Conservation (phyloP, 2,329 filamentous ascomycete species). For the Epichloe amarillans region DNA sequence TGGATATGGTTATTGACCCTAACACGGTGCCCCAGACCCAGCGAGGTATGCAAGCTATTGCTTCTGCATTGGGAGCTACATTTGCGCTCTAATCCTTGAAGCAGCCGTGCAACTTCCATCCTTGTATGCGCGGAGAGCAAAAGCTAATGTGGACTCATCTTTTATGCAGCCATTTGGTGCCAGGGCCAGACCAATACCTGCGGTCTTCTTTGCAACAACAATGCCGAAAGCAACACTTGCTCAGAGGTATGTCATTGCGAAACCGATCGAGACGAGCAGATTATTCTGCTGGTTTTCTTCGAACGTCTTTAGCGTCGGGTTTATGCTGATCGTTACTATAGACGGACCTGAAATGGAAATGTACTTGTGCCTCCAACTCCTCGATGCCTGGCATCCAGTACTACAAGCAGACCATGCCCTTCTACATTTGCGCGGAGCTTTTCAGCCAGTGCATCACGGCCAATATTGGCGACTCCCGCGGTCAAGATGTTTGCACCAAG, state of each 20-base stretch:
- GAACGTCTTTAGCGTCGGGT: slow-evolving; percentile 2
- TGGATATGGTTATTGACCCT: slow-evolving; percentile 29
- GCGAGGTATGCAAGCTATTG: slow-evolving; percentile 24
- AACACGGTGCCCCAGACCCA: slow-evolving; percentile 17
- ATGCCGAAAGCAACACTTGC: slow-evolving; percentile 30
- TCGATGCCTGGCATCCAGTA: slow-evolving; percentile 37
- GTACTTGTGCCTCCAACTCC: slow-evolving; percentile 34
- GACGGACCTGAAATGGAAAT: slow-evolving; percentile 32
- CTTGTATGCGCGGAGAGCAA: neutral
- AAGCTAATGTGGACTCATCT: slow-evolving; percentile 3
- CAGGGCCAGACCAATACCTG: slow-evolving; percentile 37
- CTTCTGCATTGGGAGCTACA: neutral
- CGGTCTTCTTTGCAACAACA: slow-evolving; percentile 29
- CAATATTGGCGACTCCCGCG: slow-evolving; percentile 27
- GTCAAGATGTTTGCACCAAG: slow-evolving; percentile 34
- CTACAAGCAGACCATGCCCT: slow-evolving; percentile 39
- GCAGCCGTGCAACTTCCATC: neutral
- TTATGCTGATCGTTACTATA: slow-evolving; percentile 3
- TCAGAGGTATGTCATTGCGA: slow-evolving; percentile 25
- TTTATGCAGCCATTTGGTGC: slow-evolving; percentile 36
- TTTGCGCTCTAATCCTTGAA: neutral
- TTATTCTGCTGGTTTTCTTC: neutral
- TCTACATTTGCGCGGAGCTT: slow-evolving; percentile 37
- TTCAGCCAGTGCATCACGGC: slow-evolving; percentile 32
- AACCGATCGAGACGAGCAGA: neutral